These are phyloP conservation scores for Orbilia quercus DNA, from an alignment of 2,329 filamentous ascomycete species.

Conservation along the genomic window DNA sequence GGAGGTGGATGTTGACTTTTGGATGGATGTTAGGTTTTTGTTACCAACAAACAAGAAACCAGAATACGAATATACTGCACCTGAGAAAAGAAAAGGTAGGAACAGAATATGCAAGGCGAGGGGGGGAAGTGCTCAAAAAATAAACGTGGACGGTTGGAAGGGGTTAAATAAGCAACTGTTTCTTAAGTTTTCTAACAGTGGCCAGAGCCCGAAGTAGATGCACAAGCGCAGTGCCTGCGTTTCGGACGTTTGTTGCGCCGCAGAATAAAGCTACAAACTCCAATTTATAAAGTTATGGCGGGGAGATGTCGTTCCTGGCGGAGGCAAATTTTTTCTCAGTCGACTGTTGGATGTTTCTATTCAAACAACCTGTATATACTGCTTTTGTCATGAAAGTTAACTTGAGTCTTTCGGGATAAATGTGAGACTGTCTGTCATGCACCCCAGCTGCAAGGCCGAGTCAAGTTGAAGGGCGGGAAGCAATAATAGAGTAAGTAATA, in stretches of 20 bases:
- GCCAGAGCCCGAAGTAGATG: slow-evolving; percentile 27
- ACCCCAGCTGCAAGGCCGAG: slow-evolving; percentile 42
- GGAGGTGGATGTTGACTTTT: slow-evolving; percentile 48
- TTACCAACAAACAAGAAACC: slow-evolving; percentile 29
- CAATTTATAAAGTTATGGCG: slow-evolving; percentile 7
- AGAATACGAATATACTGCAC: slow-evolving; percentile 35
- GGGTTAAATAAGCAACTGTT: slow-evolving; percentile 48
- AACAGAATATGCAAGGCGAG: slow-evolving; percentile 30
- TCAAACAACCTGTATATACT: slow-evolving; percentile 18
- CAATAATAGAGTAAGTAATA: slow-evolving; percentile 15
- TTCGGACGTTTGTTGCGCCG: slow-evolving; percentile 31
- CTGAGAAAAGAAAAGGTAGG: slow-evolving; percentile 46
- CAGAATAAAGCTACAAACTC: slow-evolving; percentile 25
- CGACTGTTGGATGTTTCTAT: slow-evolving; percentile 46
- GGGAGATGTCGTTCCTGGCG: slow-evolving; percentile 30
- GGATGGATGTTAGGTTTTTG: slow-evolving; percentile 48
- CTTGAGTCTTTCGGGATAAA: slow-evolving; percentile 10
- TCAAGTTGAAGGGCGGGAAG: slow-evolving; percentile 36
- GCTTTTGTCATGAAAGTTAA: slow-evolving; percentile 14
- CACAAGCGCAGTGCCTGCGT: slow-evolving; percentile 48
- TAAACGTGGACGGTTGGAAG: slow-evolving; percentile 56
- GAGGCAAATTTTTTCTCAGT: slow-evolving; percentile 21
- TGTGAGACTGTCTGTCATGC: slow-evolving; percentile 28
- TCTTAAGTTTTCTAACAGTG: slow-evolving; percentile 14
- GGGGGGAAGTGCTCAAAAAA: slow-evolving; percentile 38